phyloP scores from a whole-genome alignment of 495 filamentous ascomycete species.

The Aspergillus sparsus region DNA sequence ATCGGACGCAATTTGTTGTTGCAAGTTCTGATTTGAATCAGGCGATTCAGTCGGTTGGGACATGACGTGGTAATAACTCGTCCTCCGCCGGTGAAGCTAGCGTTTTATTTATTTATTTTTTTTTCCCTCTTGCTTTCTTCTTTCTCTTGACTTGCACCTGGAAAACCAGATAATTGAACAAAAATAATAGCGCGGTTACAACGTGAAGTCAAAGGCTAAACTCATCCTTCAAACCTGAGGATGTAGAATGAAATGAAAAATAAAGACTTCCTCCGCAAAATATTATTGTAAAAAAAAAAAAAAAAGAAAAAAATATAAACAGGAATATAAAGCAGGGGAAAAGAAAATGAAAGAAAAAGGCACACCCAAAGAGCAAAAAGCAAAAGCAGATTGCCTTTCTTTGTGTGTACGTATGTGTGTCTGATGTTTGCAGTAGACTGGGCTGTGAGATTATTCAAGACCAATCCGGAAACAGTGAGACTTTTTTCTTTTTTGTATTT shows the following conservation, averaged over 20 bases:
- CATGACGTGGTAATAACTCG: slow-evolving; percentile 25
- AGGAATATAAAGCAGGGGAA: slow-evolving; percentile 15
- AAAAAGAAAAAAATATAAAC: slow-evolving; percentile 14
- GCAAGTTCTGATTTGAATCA: slow-evolving; percentile 18
- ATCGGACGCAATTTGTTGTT: slow-evolving; percentile 10
- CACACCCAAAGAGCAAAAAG: slow-evolving; percentile 7
- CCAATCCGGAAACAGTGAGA: slow-evolving; percentile 11
- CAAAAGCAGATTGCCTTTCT: slow-evolving; percentile 8
- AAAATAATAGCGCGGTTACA: slow-evolving; percentile 9
- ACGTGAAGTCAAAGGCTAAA: slow-evolving; percentile 8
- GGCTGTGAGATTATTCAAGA: background rate
- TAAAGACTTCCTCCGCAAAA: background rate
- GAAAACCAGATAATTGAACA: slow-evolving; percentile 1
- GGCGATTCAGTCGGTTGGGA: slow-evolving; percentile 29
- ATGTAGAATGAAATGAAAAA: slow-evolving; percentile 15
- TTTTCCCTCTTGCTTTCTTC: background rate
- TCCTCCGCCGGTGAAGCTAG: background rate
- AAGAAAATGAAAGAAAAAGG: slow-evolving; percentile 18
- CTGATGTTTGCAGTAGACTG: slow-evolving; percentile 16
- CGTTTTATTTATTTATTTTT: background rate
- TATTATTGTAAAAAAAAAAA: slow-evolving; percentile 12
- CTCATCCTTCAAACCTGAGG: slow-evolving; percentile 18
- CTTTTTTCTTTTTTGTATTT: background rate
- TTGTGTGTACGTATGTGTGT: background rate
- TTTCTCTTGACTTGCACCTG: background rate